phyloP scores from a whole-genome alignment of 139 green algal genomes.

The Chlamydomonas applanata region DNA sequence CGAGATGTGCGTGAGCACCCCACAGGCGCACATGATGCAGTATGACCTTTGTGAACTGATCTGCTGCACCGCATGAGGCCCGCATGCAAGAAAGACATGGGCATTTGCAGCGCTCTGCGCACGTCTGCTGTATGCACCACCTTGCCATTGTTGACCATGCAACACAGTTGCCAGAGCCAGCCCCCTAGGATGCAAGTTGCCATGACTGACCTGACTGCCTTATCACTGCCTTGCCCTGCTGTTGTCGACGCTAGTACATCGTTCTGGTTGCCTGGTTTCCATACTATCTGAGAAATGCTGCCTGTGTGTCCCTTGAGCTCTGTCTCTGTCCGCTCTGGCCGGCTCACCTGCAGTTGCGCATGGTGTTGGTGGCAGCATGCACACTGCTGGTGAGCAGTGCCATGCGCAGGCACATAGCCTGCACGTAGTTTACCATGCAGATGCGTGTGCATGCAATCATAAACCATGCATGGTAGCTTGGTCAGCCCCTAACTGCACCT shows the following conservation, averaged over 20 bases:
- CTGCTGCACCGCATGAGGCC: too few species aligned
- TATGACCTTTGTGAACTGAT: too few species aligned
- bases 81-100: too few species aligned
- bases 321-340: conserved; percentile 9
- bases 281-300: neutral
- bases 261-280: conserved; percentile 6
- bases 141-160: too few species aligned
- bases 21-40: too few species aligned
- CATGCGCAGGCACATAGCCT: neutral
- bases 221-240: conserved; percentile 4
- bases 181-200: neutral
- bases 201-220: neutral
- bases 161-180: neutral
- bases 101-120: too few species aligned
- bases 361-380: neutral
- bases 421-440: neutral
- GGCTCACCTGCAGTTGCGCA: conserved; percentile 1
- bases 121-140: too few species aligned
- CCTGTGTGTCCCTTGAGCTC: conserved; percentile 12
- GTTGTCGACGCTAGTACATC: conserved; percentile 5
- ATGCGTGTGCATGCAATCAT: neutral
- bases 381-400: neutral
- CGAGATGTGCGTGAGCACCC: too few species aligned
- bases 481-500: too few species aligned
- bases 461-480: too few species aligned